Base-by-base conservation (phyloP, 2,329 filamentous ascomycete genomes). In the Fusarium cicatricum region DNA sequence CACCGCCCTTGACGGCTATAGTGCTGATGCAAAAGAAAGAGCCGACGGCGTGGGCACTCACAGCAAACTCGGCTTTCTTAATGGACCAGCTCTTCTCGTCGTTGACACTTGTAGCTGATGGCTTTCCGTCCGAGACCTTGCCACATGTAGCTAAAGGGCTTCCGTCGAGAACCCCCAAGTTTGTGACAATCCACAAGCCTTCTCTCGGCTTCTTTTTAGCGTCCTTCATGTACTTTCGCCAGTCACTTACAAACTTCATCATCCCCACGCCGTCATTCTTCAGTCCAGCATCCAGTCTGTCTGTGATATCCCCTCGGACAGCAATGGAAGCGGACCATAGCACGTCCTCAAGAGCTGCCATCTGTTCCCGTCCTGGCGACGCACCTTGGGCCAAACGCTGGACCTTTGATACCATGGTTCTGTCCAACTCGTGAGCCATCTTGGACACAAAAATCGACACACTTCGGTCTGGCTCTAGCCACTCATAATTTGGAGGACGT, bases 121-220 rank as follows among this genome's bases (percentile, higher is more conserved):
- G n/a, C n/a, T n/a, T n/a, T n/a, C n/a, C n/a, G n/a, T n/a, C n/a
- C n/a, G n/a, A n/a, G n/a, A n/a, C n/a, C n/a, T n/a, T n/a, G n/a
- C n/a, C n/a, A n/a, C n/a, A n/a, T n/a, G n/a, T n/a, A n/a, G n/a
- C n/a, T 29, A 23, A 16, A 23, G 14, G 31, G 19, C 32, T 23
- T 4, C 61, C 63, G n/a, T 65, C 57, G 9, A 68, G 42, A 12
- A 68, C 68, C 8, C 69, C 68, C 5, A 72, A 31, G 48, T 69
- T 71, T 16, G 50, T 65, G 15, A 67, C 56, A 8, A 60, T 31
- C 56, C 61, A 64, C 1, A 62, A 47, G 3, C 29, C 1, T 3
- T n/a, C n/a, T 4, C 70, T 52, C 10, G 62, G 61, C 54, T 59
- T 62, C 33, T 55, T 55, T n/a, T 46, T 41, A 5, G 40, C 15